Conservation (phyloP, 2,329 filamentous ascomycete species). For the Colletotrichum magnum region DNA sequence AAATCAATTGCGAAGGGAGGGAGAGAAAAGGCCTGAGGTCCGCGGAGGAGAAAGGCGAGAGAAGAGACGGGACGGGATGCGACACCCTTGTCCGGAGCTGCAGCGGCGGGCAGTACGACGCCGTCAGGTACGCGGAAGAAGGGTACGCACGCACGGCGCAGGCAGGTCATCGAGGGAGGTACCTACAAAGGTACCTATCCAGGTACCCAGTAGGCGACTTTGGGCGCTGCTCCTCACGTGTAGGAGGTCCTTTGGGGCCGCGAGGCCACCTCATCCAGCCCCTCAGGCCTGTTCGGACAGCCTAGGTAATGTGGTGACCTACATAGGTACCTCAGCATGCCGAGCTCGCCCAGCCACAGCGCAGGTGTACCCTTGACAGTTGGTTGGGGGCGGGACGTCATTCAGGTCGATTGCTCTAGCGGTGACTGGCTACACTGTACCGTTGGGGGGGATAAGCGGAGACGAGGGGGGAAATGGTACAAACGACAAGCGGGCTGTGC, state of each 20-base stretch:
- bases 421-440: constrained; percentile 16
- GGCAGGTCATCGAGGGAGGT: not conserved
- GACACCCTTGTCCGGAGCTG: constrained; percentile 33
- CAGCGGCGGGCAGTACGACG: constrained; percentile 4
- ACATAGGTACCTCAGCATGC: not conserved
- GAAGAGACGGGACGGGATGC: constrained; percentile 38
- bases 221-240: not conserved
- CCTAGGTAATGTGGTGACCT: not conserved
- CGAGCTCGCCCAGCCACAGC: constrained; percentile 25
- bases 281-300: too few species aligned
- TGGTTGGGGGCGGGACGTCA: constrained; percentile 38
- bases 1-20: constrained; percentile 24
- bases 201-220: not conserved
- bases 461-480: not conserved
- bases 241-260: constrained; percentile 30
- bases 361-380: constrained; percentile 17
- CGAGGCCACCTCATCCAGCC: constrained; percentile 20
- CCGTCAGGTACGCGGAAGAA: constrained; percentile 5
- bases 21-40: constrained; percentile 1
- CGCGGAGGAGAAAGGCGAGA: constrained; percentile 22
- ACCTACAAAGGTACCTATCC: not conserved
- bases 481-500: constrained; percentile 31
- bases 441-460: constrained; percentile 1
- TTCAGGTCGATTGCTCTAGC: constrained; percentile 10
- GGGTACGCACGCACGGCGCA: constrained; percentile 10